Evolutionary conservation across 495 filamentous ascomycete species (phyloP).

Genomic region (Staphylotrichum longicolle): DNA sequence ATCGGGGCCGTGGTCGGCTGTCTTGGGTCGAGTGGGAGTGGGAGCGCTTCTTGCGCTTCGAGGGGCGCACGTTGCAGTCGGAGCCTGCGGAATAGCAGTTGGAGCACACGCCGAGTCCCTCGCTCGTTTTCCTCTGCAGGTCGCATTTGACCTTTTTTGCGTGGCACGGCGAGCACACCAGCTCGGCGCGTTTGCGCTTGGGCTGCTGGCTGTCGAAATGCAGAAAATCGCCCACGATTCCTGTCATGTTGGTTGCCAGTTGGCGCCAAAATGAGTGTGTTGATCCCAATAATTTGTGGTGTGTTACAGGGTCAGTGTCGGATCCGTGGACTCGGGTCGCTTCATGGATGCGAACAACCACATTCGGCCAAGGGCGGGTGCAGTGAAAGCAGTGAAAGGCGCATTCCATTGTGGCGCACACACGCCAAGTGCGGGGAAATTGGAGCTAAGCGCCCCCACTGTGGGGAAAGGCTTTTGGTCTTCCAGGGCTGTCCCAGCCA

Average conservation of each 20-base stretch:
- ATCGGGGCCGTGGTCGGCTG: neutral
- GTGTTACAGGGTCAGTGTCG: no score
- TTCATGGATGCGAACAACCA: no score
- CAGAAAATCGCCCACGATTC: constrained; percentile 19
- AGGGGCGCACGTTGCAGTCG: constrained; percentile 28
- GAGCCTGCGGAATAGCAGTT: constrained; percentile 32
- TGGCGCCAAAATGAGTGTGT: neutral
- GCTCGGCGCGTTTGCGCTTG: constrained; percentile 37
- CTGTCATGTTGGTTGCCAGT: constrained; percentile 10
- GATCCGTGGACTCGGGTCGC: no score
- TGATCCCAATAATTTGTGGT: no score
- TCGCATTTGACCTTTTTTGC: constrained; percentile 43
- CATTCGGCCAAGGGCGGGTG: no score
- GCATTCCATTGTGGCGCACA: no score
- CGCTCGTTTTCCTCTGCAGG: constrained; percentile 32
- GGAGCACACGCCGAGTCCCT: constrained; percentile 26
- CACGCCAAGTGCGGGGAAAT: no score
- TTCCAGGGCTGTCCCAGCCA: no score
- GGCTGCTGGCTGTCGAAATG: constrained; percentile 21
- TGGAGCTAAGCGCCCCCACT: no score
- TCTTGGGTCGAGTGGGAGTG: constrained; percentile 8
- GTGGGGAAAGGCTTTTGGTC: no score
- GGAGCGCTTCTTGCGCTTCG: constrained; percentile 26
- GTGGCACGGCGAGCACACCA: constrained; percentile 39
- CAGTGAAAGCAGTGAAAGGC: no score